phyloP scores from a whole-genome alignment of 2,329 filamentous ascomycete genomes.

The Aspergillus fumigatiaffinis region DNA sequence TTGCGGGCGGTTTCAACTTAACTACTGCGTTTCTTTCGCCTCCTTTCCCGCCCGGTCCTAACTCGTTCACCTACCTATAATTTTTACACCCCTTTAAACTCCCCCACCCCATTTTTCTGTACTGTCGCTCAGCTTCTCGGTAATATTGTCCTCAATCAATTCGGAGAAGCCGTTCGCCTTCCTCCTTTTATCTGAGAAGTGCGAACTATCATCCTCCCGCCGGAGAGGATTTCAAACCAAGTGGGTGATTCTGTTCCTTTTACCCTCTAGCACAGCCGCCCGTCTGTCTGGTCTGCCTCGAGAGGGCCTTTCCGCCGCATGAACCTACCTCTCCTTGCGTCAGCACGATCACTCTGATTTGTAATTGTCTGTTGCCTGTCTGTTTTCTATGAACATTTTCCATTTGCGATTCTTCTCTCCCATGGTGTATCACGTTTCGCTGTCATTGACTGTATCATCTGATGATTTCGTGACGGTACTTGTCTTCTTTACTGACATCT shows the following conservation, averaged over 20 bases:
- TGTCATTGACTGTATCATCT: slow-evolving; percentile 1
- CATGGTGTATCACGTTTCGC: slow-evolving; percentile 13
- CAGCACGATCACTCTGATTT: slow-evolving; percentile 8
- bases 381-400: slow-evolving; percentile 1
- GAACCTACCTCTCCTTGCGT: slow-evolving; percentile 16
- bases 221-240: not conserved
- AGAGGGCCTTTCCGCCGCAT: not conserved
- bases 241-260: not conserved
- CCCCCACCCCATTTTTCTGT: not conserved
- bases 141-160: not conserved
- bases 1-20: not conserved
- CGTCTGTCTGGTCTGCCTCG: not conserved
- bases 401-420: not conserved
- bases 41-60: not conserved
- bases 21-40: not conserved
- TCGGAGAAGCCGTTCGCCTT: not conserved
- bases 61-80: not conserved
- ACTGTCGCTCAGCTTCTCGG: not conserved
- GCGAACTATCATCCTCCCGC: not conserved
- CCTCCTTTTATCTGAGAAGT: not conserved
- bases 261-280: not conserved
- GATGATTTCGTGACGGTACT: slow-evolving; percentile 4
- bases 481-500: slow-evolving; percentile 11
- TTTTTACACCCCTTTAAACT: not conserved
- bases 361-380: slow-evolving; percentile 3